These are phyloP conservation scores for Fennellomyces sp. DNA, from an alignment of 371 early-diverging fungal genomes.

Conservation along the genomic window DNA sequence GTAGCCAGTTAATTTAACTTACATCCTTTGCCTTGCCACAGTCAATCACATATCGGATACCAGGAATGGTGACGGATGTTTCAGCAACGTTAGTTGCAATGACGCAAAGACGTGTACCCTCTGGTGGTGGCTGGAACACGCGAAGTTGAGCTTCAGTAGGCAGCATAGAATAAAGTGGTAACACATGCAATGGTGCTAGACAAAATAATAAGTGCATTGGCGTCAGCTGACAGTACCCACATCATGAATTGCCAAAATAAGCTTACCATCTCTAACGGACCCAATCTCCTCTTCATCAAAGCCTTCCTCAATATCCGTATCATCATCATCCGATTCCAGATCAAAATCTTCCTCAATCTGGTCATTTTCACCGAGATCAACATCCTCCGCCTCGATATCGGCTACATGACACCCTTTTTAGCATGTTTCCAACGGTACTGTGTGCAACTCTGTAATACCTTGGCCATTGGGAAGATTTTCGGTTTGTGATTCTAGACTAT, in stretches of 20 bases:
- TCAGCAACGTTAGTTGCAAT: conserved; percentile 99
- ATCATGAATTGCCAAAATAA: neutral
- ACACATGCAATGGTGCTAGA: conserved; percentile 72
- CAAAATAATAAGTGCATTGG: neutral
- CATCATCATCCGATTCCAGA: conserved; percentile 39
- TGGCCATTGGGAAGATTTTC: conserved; percentile 35
- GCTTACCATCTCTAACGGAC: conserved; percentile 30
- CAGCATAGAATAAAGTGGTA: conserved; percentile 92
- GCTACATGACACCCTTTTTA: too few species aligned
- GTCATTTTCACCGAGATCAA: conserved; percentile 59
- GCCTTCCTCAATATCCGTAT: conserved; percentile 41
- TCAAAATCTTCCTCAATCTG: conserved; percentile 62
- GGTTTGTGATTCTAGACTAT: conserved; percentile 29
- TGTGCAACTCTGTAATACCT: conserved; percentile 19
- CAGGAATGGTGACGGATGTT: conserved; percentile 98
- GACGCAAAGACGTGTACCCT: conserved; percentile 91
- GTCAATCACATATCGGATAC: conserved; percentile 98
- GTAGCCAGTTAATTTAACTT: neutral
- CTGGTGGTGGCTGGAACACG: conserved; percentile 88
- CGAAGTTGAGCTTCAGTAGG: conserved; percentile 88
- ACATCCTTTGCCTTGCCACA: conserved; percentile 92
- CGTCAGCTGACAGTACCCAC: neutral
- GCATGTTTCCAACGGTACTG: neutral
- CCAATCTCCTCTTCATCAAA: conserved; percentile 54
- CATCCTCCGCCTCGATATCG: conserved; percentile 65